Evolutionary conservation across 148 eudicot genomes (phyloP), one percentile per base, ranked within the genome.

Genomic region (Spergularia bocconei): DNA sequence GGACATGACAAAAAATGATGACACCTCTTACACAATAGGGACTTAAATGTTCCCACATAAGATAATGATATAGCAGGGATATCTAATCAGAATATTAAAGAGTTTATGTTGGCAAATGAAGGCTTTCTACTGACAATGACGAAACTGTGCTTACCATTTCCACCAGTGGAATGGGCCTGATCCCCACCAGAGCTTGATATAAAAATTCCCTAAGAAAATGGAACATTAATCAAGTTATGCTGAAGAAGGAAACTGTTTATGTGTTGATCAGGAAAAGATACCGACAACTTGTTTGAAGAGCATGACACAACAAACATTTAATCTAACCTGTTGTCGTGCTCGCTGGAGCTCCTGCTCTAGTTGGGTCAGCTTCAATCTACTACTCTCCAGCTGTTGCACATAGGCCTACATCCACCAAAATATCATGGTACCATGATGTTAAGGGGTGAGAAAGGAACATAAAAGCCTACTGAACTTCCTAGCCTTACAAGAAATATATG

Each of bases 301-400:
- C 41, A 52, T 51, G 72, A 64, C 2, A 25, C 56, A 13, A 62
- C 9, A 50, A 48, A 20, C 16, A 60, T 63, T 33, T 8, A 12
- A 56, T 71, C 77, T 79, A 76, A 86, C 88, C 88, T 86, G 88
- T 75, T 85, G 88, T 16, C 88, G 80, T 59, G 88, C 88, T 76
- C 86, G 80, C 64, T 86, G 88, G 50, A 86, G 84, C 75, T 86
- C 88, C 81, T 86, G 88, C 75, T 86, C 88, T 38, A 86, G 84
- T 67, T 86, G 88, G 65, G 88, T 86, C 52, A 86, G 82, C 76
- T 86, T 86, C 71, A 86, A 73, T 77, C 88, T 80, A 75, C 88
- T 86, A 70, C 81, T 86, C 75, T 83, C 88, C 53, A 86, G 74
- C 69, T 86, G 88, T 38, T 86, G 88, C 76, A 86, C 86, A 79